Evolutionary conservation across 768 basidiomycete genomes (phyloP).

Genomic region (Leccinum truebloodii): DNA sequence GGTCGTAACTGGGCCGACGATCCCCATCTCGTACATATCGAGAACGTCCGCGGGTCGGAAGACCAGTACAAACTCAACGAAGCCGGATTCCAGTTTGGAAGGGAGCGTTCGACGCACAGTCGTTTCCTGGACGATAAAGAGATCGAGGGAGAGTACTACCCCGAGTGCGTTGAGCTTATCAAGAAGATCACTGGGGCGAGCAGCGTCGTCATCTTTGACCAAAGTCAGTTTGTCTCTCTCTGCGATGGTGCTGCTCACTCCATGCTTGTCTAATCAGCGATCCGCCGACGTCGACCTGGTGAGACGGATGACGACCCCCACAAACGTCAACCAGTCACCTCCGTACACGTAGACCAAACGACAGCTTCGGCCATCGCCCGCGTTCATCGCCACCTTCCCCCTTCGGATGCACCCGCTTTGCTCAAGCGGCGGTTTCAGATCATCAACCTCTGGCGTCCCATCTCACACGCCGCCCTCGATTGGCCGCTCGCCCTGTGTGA

Average conservation of each 20-base stretch:
- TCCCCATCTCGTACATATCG: constrained; percentile 19
- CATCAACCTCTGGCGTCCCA: constrained; percentile 57
- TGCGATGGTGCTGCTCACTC: neutral
- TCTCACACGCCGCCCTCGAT: constrained; percentile 31
- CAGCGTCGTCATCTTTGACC: constrained; percentile 42
- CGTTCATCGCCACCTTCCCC: constrained; percentile 45
- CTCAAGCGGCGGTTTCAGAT: constrained; percentile 51
- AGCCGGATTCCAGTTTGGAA: constrained; percentile 39
- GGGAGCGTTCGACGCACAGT: constrained; percentile 23
- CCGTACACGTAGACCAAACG: constrained; percentile 51
- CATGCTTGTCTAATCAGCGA: constrained; percentile 30
- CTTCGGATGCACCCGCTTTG: constrained; percentile 39
- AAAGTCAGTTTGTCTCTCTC: constrained; percentile 31
- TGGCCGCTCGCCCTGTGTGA: neutral
- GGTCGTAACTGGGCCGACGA: constrained; percentile 27
- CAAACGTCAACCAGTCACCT: constrained; percentile 45
- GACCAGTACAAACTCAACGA: constrained; percentile 32
- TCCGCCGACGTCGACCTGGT: constrained; percentile 43
- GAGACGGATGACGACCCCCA: constrained; percentile 37
- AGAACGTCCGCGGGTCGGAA: constrained; percentile 39
- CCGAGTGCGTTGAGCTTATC: constrained; percentile 39
- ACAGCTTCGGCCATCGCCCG: constrained; percentile 34
- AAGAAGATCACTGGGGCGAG: constrained; percentile 41
- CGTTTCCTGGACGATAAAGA: constrained; percentile 37
- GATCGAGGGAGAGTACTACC: constrained; percentile 41